phyloP scores from a whole-genome alignment of 306 rosid species.

The Gastrolobium villosum region DNA sequence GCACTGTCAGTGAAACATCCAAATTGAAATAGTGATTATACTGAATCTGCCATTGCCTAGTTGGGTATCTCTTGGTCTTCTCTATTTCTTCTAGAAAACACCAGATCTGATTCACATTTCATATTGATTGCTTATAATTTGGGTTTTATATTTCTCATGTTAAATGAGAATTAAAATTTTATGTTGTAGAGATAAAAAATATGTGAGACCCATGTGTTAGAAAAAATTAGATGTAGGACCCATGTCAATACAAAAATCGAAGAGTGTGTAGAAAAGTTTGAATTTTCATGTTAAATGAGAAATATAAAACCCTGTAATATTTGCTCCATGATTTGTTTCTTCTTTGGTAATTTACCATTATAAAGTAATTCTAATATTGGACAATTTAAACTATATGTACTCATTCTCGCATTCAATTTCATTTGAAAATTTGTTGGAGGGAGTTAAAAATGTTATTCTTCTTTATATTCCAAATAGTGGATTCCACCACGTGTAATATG shows the following conservation, averaged over 20 bases:
- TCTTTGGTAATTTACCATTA: not conserved
- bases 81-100: constrained; percentile 23
- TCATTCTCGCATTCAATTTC: not conserved
- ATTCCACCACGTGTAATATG: not conserved
- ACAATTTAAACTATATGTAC: not conserved
- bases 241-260: too few species aligned
- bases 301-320: too few species aligned
- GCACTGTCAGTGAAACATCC: constrained; percentile 36
- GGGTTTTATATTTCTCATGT: too few species aligned
- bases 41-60: constrained; percentile 31
- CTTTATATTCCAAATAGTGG: not conserved
- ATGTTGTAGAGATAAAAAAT: too few species aligned
- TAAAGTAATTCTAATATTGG: not conserved
- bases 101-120: constrained; percentile 20
- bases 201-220: too few species aligned
- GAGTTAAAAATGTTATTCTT: too few species aligned
- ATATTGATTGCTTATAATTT: not conserved
- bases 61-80: not conserved
- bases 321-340: not conserved
- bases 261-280: too few species aligned
- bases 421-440: not conserved
- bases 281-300: too few species aligned
- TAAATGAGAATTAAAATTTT: too few species aligned
- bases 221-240: too few species aligned
- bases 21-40: constrained; percentile 1